Percentiles rank a stretch among this genome's conserved stretches.
Evolutionary conservation across 306 rosid genomes (phyloP).

Genomic region (Trifolium pratense): DNA sequence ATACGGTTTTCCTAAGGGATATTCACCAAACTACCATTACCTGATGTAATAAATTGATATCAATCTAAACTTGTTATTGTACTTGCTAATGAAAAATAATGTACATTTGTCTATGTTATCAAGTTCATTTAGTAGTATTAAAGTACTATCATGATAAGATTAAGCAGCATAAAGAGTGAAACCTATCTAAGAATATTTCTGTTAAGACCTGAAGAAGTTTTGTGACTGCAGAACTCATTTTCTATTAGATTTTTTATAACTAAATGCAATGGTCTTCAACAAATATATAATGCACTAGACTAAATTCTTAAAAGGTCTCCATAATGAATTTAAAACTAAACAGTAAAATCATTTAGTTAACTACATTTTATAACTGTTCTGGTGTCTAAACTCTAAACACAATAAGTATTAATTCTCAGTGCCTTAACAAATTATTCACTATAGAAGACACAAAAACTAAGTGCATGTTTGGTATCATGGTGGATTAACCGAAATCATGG

Average conservation of each 20-base stretch:
- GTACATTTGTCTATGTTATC: background rate
- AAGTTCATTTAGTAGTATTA: background rate
- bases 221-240: background rate
- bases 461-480: too few species aligned
- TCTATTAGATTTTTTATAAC: background rate
- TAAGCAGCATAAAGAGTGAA: background rate
- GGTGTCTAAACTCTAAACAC: too few species aligned
- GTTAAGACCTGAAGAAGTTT: conserved; percentile 7
- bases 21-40: too few species aligned
- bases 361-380: background rate
- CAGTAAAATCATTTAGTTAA: background rate
- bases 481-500: too few species aligned
- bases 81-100: conserved; percentile 15
- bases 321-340: conserved; percentile 2
- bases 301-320: conserved; percentile 2
- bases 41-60: background rate
- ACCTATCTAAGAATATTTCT: background rate
- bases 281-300: conserved; percentile 13
- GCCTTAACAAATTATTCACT: background rate
- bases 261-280: background rate
- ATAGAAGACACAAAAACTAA: background rate
- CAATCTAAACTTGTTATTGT: background rate
- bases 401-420: background rate
- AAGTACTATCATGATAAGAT: background rate
- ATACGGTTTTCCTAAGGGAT: too few species aligned